Evolutionary conservation across 805 yeast species (phyloP), one percentile per base, ranked within the genome.

Genomic region (Saccharomycopsis sp.): DNA sequence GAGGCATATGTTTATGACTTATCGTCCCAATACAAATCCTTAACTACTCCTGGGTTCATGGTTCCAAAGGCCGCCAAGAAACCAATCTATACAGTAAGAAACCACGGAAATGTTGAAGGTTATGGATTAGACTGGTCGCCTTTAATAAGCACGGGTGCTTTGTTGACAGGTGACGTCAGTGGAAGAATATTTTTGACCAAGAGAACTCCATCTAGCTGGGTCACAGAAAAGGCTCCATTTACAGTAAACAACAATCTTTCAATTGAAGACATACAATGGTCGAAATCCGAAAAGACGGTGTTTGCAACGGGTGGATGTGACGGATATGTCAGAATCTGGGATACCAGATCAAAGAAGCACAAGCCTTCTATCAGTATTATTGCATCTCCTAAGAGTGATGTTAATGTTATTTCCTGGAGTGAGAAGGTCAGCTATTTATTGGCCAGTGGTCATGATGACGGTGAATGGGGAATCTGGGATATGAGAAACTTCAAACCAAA

Each of bases 111-210:
- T 64, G 96, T 89, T n/a, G 99, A 94, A 75, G 98, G 99, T 41
- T 94, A 90, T 68, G 99, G 97, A 15, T 72, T 94, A 52, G 99
- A 93, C 72, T 94, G 99, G 99, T 89, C 96, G 0, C 97, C 97
- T 50, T 74, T 87, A 63, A 81, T 84, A 61, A 79, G 79, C 64
- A 82, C 89, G 2, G 98, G 98, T 22, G 79, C 91, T 1, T 75
- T 94, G 62, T 77, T 94, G 58, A 82, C 96, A 2, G 99, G 99
- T 66, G 99, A 94, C 70, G 77, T 89, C 64, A 75, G 87, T 20
- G 99, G 99, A 55, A 78, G 93, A 67, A 81, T 93, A 47, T 87
- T 80, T 71, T 75, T 86, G 57, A 91, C 98, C 5, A 78, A 82
- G 56, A 82, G 96, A 70, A 87, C 89, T 51, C 79, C 87, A 2